These are phyloP conservation scores for Malassezia furfur DNA, from an alignment of 1,284 basidiomycete species.

Conservation along the genomic window DNA sequence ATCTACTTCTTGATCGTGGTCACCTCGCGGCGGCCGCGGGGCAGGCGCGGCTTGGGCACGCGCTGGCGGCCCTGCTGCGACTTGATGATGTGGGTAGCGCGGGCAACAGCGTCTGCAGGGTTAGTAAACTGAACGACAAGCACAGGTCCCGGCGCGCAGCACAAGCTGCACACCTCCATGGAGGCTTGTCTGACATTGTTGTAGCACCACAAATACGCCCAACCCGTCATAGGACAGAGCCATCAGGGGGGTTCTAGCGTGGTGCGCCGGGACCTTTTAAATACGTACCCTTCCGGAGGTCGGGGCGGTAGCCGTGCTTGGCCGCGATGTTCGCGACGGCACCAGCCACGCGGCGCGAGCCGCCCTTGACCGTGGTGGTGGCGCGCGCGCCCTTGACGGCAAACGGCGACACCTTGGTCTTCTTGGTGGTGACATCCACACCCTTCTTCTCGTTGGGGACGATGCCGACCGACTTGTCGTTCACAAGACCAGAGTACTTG, in stretches of 20 bases:
- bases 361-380: slow-evolving; percentile 18
- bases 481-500: slow-evolving; percentile 43
- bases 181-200: slow-evolving; percentile 17
- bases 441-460: slow-evolving; percentile 29
- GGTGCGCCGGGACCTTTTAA: slow-evolving; percentile 19
- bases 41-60: slow-evolving; percentile 8
- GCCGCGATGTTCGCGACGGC: slow-evolving; percentile 37
- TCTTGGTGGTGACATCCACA: slow-evolving; percentile 38
- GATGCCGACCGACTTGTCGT: slow-evolving; percentile 44
- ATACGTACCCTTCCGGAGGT: slow-evolving; percentile 42
- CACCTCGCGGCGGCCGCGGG: slow-evolving; percentile 4
- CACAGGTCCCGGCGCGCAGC: background rate
- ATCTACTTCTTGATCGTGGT: slow-evolving; percentile 16
- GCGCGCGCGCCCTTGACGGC: slow-evolving; percentile 27
- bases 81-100: slow-evolving; percentile 38
- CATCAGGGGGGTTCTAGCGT: slow-evolving; percentile 48
- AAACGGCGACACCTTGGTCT: slow-evolving; percentile 31
- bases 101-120: slow-evolving; percentile 36
- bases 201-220: slow-evolving; percentile 48
- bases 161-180: background rate
- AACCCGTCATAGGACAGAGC: slow-evolving; percentile 30
- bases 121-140: slow-evolving; percentile 17
- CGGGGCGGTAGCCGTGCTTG: slow-evolving; percentile 45
- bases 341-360: slow-evolving; percentile 33
- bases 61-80: slow-evolving; percentile 22